Percentiles rank a stretch among this genome's conserved stretches.
These are phyloP conservation scores for Xylaria hypoxylon DNA, from an alignment of 2,329 filamentous ascomycete species.

Conservation along the genomic window DNA sequence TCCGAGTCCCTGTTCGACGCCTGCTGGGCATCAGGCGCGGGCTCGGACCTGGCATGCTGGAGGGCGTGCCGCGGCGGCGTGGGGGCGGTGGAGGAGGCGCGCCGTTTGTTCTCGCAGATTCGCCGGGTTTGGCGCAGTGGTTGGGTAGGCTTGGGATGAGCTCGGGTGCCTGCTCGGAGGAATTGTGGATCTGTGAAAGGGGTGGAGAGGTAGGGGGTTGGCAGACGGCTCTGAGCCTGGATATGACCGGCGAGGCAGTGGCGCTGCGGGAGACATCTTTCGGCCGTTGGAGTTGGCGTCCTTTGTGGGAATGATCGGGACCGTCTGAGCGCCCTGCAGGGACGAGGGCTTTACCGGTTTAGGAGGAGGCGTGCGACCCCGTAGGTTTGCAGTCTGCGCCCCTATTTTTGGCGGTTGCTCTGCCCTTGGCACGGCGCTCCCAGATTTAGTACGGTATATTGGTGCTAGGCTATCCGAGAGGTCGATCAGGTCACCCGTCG, in stretches of 20 bases:
- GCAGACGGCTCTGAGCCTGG: constrained; percentile 37
- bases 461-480: constrained; percentile 65
- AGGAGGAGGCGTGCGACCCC: constrained; percentile 55
- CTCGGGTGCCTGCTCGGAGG: constrained; percentile 49
- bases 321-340: constrained; percentile 58
- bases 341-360: constrained; percentile 69
- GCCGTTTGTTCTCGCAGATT: constrained; percentile 27
- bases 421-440: constrained; percentile 40
- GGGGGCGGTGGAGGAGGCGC: constrained; percentile 61
- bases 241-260: constrained; percentile 53
- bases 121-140: constrained; percentile 3
- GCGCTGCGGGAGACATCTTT: constrained; percentile 51
- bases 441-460: constrained; percentile 52
- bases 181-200: constrained; percentile 56
- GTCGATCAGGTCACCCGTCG: constrained; percentile 72
- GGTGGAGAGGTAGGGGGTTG: constrained; percentile 49
- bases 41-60: constrained; percentile 47
- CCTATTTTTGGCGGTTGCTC: constrained; percentile 35
- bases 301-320: constrained; percentile 37
- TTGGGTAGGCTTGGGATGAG: constrained; percentile 1
- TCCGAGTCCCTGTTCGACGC: constrained; percentile 55
- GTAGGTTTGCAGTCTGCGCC: constrained; percentile 48
- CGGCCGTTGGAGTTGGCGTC: constrained; percentile 6
- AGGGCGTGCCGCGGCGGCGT: constrained; percentile 58
- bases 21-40: constrained; percentile 35